Conservation (phyloP, 768 basidiomycete genomes). For the Pulveroboletus sp. region DNA sequence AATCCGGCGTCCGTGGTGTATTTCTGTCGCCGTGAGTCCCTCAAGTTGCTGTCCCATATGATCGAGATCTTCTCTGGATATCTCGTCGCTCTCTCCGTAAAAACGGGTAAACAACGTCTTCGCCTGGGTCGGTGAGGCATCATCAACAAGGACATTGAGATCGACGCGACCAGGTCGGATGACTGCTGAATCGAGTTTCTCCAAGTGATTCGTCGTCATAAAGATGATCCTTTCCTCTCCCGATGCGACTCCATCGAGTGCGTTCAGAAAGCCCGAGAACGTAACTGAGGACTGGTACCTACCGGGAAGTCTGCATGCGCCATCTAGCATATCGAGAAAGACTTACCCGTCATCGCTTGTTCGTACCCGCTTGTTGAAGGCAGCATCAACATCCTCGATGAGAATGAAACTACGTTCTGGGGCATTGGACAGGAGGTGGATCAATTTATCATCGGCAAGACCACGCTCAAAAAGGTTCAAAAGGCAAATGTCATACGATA, state of each 20-base stretch:
- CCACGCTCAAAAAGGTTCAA: slow-evolving; percentile 95
- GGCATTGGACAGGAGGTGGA: slow-evolving; percentile 86
- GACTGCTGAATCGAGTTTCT: slow-evolving; percentile 86
- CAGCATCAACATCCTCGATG: slow-evolving; percentile 96
- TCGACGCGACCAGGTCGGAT: slow-evolving; percentile 97
- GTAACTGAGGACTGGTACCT: slow-evolving; percentile 95
- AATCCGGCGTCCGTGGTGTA: slow-evolving; percentile 50
- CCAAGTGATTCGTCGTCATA: slow-evolving; percentile 97
- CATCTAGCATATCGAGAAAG: not conserved
- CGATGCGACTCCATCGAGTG: slow-evolving; percentile 94
- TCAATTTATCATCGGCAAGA: slow-evolving; percentile 93
- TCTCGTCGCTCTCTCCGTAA: slow-evolving; percentile 53
- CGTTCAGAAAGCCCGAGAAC: slow-evolving; percentile 96
- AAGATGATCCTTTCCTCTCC: slow-evolving; percentile 98
- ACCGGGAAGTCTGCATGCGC: slow-evolving; percentile 11
- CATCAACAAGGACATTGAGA: slow-evolving; percentile 74
- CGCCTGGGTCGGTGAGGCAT: slow-evolving; percentile 82
- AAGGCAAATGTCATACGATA: slow-evolving; percentile 94
- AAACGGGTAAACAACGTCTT: slow-evolving; percentile 75
- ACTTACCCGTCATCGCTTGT: slow-evolving; percentile 88
- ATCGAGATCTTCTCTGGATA: slow-evolving; percentile 34
- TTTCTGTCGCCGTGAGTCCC: slow-evolving; percentile 49
- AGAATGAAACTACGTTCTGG: slow-evolving; percentile 93
- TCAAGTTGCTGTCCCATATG: slow-evolving; percentile 50
- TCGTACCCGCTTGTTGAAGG: slow-evolving; percentile 90